Conservation (phyloP, 176 grass and related monocot genomes). For the Cymbopogon citratus region DNA sequence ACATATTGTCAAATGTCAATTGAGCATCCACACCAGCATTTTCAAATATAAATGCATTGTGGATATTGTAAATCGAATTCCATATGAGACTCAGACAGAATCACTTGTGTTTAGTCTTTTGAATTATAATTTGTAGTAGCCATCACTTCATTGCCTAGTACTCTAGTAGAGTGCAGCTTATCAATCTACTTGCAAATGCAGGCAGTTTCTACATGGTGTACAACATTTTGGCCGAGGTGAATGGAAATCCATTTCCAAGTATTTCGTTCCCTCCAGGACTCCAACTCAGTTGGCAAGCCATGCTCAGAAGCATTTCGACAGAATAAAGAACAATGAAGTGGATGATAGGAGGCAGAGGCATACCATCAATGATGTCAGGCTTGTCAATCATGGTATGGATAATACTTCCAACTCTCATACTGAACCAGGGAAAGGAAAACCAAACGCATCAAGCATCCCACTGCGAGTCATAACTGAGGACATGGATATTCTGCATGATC, state of each 20-base stretch:
- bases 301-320: slow-evolving; percentile 46
- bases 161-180: not conserved
- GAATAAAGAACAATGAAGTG: not conserved
- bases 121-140: not conserved
- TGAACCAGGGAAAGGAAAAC: not conserved
- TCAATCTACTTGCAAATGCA: slow-evolving; percentile 7
- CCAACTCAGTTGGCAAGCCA: slow-evolving; percentile 44
- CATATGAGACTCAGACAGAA: not conserved
- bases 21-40: no score
- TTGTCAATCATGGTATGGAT: not conserved
- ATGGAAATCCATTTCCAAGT: slow-evolving; percentile 27
- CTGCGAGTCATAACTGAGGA: not conserved
- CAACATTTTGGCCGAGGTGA: slow-evolving; percentile 29
- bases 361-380: slow-evolving; percentile 30
- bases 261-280: slow-evolving; percentile 37
- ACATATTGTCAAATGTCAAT: not conserved
- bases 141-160: not conserved
- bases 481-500: not conserved
- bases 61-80: not conserved
- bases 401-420: not conserved
- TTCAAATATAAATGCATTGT: not conserved
- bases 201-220: slow-evolving; percentile 40
- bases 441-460: not conserved
- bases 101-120: not conserved
- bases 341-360: not conserved